Evolutionary conservation across 2,329 filamentous ascomycete species (phyloP).

Genomic region (Ophiocordyceps unilateralis): DNA sequence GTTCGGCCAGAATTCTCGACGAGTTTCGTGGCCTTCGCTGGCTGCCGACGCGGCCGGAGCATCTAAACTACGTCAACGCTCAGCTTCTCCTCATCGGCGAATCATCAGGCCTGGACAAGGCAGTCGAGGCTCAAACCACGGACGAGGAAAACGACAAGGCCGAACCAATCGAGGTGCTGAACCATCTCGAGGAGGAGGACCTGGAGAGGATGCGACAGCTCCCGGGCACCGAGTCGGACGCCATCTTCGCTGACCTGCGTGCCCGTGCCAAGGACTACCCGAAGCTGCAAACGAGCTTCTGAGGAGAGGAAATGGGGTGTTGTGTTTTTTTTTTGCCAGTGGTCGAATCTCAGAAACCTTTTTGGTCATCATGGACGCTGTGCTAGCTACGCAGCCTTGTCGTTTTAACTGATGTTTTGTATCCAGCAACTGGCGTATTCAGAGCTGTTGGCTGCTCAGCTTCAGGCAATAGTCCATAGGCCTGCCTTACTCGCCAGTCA

Average conservation of each 20-base stretch:
- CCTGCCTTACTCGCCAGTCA: too few relatives aligned
- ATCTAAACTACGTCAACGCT: slow-evolving; percentile 57
- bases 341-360: too few relatives aligned
- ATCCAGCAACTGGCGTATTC: too few relatives aligned
- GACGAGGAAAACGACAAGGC: slow-evolving; percentile 45
- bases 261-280: slow-evolving; percentile 10
- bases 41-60: slow-evolving; percentile 54
- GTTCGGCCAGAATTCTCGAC: slow-evolving; percentile 38
- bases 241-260: slow-evolving; percentile 10
- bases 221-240: slow-evolving; percentile 23
- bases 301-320: too few relatives aligned
- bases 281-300: slow-evolving; percentile 12
- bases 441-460: too few relatives aligned
- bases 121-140: slow-evolving; percentile 33
- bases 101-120: slow-evolving; percentile 18
- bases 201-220: slow-evolving; percentile 41
- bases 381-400: too few relatives aligned
- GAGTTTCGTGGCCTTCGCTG: slow-evolving; percentile 60
- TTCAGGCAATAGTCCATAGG: too few relatives aligned
- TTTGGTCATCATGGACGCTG: too few relatives aligned
- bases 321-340: too few relatives aligned
- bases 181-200: slow-evolving; percentile 58
- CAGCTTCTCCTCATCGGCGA: slow-evolving; percentile 40
- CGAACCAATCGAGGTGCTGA: slow-evolving; percentile 50
- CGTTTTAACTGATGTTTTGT: too few relatives aligned